phyloP scores from a whole-genome alignment of 441 rosid species.

The Jatropha multifida region DNA sequence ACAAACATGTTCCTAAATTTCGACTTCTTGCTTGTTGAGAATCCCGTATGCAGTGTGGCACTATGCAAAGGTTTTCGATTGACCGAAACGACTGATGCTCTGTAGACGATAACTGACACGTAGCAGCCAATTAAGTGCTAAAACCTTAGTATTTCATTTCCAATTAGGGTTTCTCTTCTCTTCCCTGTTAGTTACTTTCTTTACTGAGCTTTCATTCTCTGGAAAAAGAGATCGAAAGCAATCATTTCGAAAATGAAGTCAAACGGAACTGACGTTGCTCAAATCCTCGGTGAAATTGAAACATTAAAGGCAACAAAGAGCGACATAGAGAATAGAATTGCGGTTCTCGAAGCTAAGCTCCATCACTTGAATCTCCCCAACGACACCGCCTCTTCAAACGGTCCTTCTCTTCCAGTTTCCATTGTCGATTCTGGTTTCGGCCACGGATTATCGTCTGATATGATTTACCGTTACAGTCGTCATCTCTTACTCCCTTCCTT shows the following conservation, averaged over 20 bases:
- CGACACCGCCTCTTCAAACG: slow-evolving; percentile 32
- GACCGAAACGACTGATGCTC: not conserved
- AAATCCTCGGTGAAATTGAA: slow-evolving; percentile 48
- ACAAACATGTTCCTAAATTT: too few relatives aligned
- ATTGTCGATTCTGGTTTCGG: slow-evolving; percentile 29
- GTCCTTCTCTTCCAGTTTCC: slow-evolving; percentile 29
- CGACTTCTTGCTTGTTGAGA: too few relatives aligned
- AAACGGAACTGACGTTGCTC: slow-evolving; percentile 33
- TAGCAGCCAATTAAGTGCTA: not conserved
- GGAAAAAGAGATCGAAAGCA: not conserved
- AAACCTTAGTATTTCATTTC: not conserved
- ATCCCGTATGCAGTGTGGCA: too few relatives aligned
- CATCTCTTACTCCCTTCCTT: slow-evolving; percentile 86
- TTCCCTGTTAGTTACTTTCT: not conserved
- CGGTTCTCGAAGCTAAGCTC: slow-evolving; percentile 70
- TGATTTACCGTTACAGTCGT: slow-evolving; percentile 87
- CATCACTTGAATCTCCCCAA: slow-evolving; percentile 29
- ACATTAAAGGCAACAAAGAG: slow-evolving; percentile 45
- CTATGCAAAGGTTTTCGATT: not conserved
- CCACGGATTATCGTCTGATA: slow-evolving; percentile 63
- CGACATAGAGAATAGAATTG: slow-evolving; percentile 60
- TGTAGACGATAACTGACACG: not conserved
- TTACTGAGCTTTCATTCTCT: not conserved
- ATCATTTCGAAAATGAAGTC: slow-evolving; percentile 38
- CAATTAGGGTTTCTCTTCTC: slow-evolving; percentile 26